These are phyloP conservation scores for Kwoniella heveanensis DNA, from an alignment of 768 basidiomycete genomes.

Conservation along the genomic window DNA sequence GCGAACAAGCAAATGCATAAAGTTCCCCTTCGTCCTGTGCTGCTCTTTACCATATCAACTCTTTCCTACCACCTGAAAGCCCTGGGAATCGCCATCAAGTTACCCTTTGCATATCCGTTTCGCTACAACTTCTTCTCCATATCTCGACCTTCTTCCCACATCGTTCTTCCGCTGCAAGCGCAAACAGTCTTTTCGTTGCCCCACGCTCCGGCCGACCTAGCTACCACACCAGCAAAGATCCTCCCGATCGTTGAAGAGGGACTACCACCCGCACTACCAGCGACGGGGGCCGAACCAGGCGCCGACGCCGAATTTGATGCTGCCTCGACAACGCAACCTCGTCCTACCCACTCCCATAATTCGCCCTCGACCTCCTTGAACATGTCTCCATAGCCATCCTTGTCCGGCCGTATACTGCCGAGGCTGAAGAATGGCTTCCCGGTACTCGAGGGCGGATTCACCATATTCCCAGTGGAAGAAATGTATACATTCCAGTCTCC, in stretches of 20 bases:
- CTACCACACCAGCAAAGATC: constrained; percentile 55
- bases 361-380: constrained; percentile 52
- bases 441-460: constrained; percentile 50
- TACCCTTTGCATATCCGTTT: no score
- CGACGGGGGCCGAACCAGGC: no score
- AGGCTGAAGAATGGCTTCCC: constrained; percentile 40
- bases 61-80: no score
- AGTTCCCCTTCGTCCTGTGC: no score
- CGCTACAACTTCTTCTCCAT: constrained; percentile 46
- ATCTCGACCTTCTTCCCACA: constrained; percentile 56
- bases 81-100: no score
- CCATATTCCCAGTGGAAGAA: constrained; percentile 49
- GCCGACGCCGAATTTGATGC: constrained; percentile 2
- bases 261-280: neutral
- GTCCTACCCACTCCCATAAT: constrained; percentile 54
- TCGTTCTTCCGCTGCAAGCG: constrained; percentile 55
- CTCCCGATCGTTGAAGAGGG: constrained; percentile 28
- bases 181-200: constrained; percentile 56
- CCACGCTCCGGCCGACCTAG: constrained; percentile 53
- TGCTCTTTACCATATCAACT: no score
- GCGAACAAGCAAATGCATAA: no score
- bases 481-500: constrained; percentile 50
- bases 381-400: constrained; percentile 54
- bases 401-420: constrained; percentile 42
- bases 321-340: constrained; percentile 53